Base-by-base conservation (phyloP, 805 yeast genomes). In the Metschnikowia santaceciliae region DNA sequence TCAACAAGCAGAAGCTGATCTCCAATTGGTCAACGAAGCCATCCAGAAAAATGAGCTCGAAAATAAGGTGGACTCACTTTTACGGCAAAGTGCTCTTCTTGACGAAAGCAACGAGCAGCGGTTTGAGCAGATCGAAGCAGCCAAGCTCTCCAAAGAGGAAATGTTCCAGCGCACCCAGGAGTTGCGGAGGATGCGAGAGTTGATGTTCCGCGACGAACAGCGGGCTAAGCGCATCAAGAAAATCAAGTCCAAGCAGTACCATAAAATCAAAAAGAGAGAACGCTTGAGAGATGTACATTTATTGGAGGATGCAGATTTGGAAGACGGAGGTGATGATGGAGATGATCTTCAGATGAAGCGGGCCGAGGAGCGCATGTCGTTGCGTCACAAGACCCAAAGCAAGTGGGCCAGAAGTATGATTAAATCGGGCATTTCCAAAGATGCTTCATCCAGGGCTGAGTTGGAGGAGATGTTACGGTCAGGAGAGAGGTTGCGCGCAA, bases 201-300 rank as follows among this genome's bases (percentile, higher is more conserved):
- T 92, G 55, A 89, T 92, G 96, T 94, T 90, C 73, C 79, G 98
- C 61, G 97, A 92, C 61, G 97, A 92, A 72, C 81, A 84, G 63
- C 85, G 88, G 62, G 91, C 98, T 8, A 90, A 82, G 68, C 80
- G 99, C 60, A 78, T 94, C 62, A 92, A 92, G 74, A 94, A 92
- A 72, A 94, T 94, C 68, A 94, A 94, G 68, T 90, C 97, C 36
- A 94, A 92, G 69, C 79, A 90, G 1, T 94, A 84, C 69, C 88
- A 88, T 61, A 86, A 87, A 65, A 86, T 91, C 48, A 84, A 88
- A 62, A 90, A 91, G 79, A 88, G 85, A 67, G 97, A 91, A 66
- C 72, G 88, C 56, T 68, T 86, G 57, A 82, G 82, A 55, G 86
- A 86, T 60, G 77, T 82, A 59, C 85, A 80, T 48, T 70, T 88